Evolutionary conservation across 306 rosid species (phyloP).

Genomic region (Cicer yamashitae): DNA sequence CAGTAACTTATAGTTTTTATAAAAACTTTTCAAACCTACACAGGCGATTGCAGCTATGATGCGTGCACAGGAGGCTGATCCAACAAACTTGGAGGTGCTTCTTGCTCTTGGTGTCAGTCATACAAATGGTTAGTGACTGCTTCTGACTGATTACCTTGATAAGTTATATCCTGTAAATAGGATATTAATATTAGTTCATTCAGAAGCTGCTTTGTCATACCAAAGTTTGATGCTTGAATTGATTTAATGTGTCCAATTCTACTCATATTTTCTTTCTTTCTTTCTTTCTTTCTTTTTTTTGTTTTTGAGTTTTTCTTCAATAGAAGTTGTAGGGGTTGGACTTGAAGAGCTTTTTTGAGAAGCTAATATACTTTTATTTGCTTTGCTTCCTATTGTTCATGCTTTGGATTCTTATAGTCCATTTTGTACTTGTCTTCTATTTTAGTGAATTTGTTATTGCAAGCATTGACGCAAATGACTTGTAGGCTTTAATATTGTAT

Average conservation of each 20-base stretch:
- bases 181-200: slow-evolving; percentile 29
- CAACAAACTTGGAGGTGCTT: slow-evolving; percentile 96
- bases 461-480: slow-evolving; percentile 35
- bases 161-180: slow-evolving; percentile 16
- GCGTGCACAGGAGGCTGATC: slow-evolving; percentile 96
- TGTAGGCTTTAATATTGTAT: slow-evolving; percentile 28
- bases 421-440: slow-evolving; percentile 20
- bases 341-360: slow-evolving; percentile 19
- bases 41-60: slow-evolving; percentile 99
- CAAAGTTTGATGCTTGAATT: slow-evolving; percentile 18
- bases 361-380: slow-evolving; percentile 30
- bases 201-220: slow-evolving; percentile 29
- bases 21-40: slow-evolving; percentile 13
- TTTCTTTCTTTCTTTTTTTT: not conserved
- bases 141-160: slow-evolving; percentile 22
- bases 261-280: not conserved
- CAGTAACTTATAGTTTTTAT: slow-evolving; percentile 35
- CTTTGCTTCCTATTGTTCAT: slow-evolving; percentile 12
- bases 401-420: slow-evolving; percentile 31
- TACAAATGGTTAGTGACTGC: slow-evolving; percentile 83
- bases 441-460: slow-evolving; percentile 35
- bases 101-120: slow-evolving; percentile 99
- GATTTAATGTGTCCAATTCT: slow-evolving; percentile 1
- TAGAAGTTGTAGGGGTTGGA: slow-evolving; percentile 29
- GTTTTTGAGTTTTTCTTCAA: slow-evolving; percentile 12